A percentile compares a stretch with the other conserved stretches of the same genome.
phyloP scores from a whole-genome alignment of 495 filamentous ascomycete genomes.

The Aspergillus haitiensis region DNA sequence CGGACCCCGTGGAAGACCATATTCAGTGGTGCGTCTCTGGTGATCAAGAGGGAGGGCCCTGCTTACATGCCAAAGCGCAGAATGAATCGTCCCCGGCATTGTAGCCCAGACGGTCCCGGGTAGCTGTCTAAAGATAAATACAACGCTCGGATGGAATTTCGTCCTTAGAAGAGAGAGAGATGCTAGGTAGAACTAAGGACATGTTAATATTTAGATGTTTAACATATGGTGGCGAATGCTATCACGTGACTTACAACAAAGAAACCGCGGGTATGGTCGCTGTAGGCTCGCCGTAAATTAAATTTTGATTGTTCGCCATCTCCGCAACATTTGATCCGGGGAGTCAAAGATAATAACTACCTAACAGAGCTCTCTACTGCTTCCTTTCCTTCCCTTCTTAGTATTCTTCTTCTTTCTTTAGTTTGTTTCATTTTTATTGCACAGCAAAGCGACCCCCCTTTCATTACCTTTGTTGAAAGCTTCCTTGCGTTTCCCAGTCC shows the following conservation, averaged over 20 bases:
- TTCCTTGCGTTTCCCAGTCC: no score
- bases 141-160: no score
- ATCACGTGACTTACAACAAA: not conserved
- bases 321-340: slow-evolving; percentile 12
- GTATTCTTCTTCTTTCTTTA: not conserved
- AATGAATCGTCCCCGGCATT: slow-evolving; percentile 7
- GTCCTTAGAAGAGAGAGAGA: no score
- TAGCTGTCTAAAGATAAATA: no score
- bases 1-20: slow-evolving; percentile 3
- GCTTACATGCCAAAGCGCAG: not conserved
- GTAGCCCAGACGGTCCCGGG: not conserved
- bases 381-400: not conserved
- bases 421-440: not conserved
- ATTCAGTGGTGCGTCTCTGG: slow-evolving; percentile 7
- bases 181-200: no score
- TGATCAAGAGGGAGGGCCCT: not conserved
- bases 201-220: no score
- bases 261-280: not conserved
- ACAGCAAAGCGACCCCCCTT: no score
- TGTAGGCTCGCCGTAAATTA: slow-evolving; percentile 9
- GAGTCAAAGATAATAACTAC: not conserved
- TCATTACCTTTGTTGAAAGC: no score
- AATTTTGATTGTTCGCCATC: slow-evolving; percentile 15
- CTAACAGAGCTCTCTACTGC: not conserved
- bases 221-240: no score